These are phyloP conservation scores for Jamesozyma lodderae DNA, from an alignment of 805 yeast genomes.

Conservation along the genomic window DNA sequence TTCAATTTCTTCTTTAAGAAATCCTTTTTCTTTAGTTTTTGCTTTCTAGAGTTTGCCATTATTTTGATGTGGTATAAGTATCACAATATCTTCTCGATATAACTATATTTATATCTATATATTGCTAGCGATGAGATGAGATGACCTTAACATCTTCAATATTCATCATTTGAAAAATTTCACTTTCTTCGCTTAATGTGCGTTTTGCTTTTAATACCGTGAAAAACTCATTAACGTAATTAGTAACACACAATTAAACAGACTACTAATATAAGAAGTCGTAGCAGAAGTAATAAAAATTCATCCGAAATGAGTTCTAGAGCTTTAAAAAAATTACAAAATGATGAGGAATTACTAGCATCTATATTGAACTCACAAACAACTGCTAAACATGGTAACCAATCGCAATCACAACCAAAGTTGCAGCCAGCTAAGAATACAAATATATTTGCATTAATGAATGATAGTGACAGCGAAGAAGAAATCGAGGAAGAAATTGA, in stretches of 20 bases:
- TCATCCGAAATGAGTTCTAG: slow-evolving; percentile 32
- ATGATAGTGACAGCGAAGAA: slow-evolving; percentile 9
- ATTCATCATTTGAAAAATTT: slow-evolving; percentile 1
- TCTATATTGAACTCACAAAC: slow-evolving; percentile 12
- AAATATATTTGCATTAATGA: slow-evolving; percentile 26
- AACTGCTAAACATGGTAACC: neutral
- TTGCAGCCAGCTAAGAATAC: slow-evolving; percentile 5
- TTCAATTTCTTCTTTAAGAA: slow-evolving; percentile 59
- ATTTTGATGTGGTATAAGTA: neutral
- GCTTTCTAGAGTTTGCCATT: slow-evolving; percentile 31
- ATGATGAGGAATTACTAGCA: slow-evolving; percentile 23
- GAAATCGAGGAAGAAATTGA: slow-evolving; percentile 9
- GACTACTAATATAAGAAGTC: too few species aligned
- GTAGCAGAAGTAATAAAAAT: too few species aligned
- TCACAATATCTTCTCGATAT: neutral
- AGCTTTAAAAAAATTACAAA: slow-evolving; percentile 29
- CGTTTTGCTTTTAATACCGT: too few species aligned
- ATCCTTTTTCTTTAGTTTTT: slow-evolving; percentile 37
- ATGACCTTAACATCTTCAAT: neutral
- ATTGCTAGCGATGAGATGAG: neutral
- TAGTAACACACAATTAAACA: too few species aligned
- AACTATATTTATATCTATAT: neutral
- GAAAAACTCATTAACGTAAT: neutral
- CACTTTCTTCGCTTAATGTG: too few species aligned
- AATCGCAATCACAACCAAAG: slow-evolving; percentile 1